Evolutionary conservation across 2,329 filamentous ascomycete species (phyloP), one percentile per base, ranked within the genome.

Genomic region (Pezicula rhizophila): DNA sequence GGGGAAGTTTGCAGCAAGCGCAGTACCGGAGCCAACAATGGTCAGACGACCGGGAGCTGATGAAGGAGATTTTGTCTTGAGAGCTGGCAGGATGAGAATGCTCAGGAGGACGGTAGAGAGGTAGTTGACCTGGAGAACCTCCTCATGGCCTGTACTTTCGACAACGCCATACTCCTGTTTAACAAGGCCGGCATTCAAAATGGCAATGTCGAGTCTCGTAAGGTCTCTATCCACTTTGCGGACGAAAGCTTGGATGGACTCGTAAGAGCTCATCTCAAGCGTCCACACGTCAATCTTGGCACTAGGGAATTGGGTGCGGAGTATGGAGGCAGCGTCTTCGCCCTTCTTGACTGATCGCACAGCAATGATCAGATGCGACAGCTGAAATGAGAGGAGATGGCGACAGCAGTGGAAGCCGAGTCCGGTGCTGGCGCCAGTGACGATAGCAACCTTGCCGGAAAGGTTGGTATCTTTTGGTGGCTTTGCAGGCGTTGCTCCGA

Each of bases 361-460:
- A 5, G 68, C 72, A 4, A 77, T 60, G 48, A 78, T 67, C 10
- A 78, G 58, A 17, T 63, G 67, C 2, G 66, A 66, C 12, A 75
- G 60, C 1, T 61, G 57, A 7, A 69, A 51, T 0, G 59, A 54
- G 2, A 75, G 61, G 18, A 76, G 60, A 25, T 70, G 68, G 1
- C 59, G 57, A 8, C 66, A 60, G 1, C 66, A 56, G 42, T 71
- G 68, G 14, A 71, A 63, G 0, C 76, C 75, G 0, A 78, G 58
- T 0, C 75, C 75, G 1, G 57, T 61, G 49, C 74, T 77, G 17
- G 66, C 60, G 2, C 75, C 75, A 0, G 74, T 76, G 18, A 78
- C 61, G 34, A 77, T 70, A 44, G 68, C 72, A 1, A 39, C 41
- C 31, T 49, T 45, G 33, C 42, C 42, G 6, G 14, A 40, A 18